These are phyloP conservation scores for Phytophthora pistaciae DNA, from an alignment of 352 stramenopile genomes.

Conservation along the genomic window DNA sequence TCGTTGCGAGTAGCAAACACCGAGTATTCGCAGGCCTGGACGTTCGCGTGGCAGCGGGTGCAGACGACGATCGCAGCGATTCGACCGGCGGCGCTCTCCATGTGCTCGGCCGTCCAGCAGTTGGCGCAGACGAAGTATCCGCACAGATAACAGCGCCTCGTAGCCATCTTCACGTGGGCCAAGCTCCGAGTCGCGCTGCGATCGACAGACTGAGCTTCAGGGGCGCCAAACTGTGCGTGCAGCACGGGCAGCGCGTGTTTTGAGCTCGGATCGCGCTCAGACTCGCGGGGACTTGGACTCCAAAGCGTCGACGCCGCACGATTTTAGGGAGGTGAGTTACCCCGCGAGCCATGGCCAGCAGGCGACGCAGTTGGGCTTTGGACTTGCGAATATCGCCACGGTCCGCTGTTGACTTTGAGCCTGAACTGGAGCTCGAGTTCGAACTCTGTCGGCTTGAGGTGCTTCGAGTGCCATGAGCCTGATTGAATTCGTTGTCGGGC, in stretches of 20 bases:
- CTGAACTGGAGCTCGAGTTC: background rate
- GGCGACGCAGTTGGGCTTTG: background rate
- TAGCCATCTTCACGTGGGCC: conserved; percentile 6
- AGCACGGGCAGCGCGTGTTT: background rate
- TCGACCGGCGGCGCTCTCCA: conserved; percentile 30
- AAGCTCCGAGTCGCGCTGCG: conserved; percentile 27
- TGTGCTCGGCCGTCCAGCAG: conserved; percentile 16
- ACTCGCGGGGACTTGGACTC: background rate
- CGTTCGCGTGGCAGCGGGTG: conserved; percentile 16
- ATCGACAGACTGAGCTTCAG: conserved; percentile 24
- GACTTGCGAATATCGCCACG: background rate
- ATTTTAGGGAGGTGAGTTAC: background rate
- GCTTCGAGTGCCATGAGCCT: background rate
- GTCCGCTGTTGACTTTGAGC: background rate
- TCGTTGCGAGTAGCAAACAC: conserved; percentile 12
- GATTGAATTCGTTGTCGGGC: background rate
- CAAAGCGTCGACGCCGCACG: conserved; percentile 1
- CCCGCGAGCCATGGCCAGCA: background rate
- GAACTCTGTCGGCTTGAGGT: background rate
- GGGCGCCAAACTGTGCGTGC: conserved; percentile 27
- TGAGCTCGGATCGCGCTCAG: background rate
- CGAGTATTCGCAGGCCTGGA: conserved; percentile 42
- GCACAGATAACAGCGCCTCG: conserved; percentile 34
- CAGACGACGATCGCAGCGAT: conserved; percentile 32
- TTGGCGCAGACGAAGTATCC: conserved; percentile 30